Base-by-base conservation (phyloP, 495 filamentous ascomycete species). In the Aspergillus wentii region DNA sequence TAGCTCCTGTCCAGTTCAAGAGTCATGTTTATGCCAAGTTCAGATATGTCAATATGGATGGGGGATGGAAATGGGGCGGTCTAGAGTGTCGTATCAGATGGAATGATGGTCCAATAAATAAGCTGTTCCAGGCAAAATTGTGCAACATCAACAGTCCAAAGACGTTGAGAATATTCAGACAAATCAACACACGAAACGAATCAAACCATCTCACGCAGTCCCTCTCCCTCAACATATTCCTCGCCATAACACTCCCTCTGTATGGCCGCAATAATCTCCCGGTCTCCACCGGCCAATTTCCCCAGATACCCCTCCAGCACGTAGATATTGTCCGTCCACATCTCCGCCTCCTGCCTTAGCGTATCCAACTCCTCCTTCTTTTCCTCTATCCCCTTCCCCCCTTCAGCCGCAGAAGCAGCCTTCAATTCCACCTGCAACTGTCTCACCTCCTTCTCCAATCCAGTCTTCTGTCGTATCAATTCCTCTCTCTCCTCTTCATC, bases 271-370 rank as follows among this genome's bases (percentile, higher is more conserved):
- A 83, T 49, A 22, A 64, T 44, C 43, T 76, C 71, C 38, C 65
- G 56, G 56, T 85, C 79, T 5, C 64, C 68, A 8, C 64, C 64
- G 0, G 62, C 62, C 40, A 74, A 40, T 17, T 69, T 67, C 35
- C 58, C 60, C 33, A 85, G 40, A 52, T 77, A 83, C 16, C 68
- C 66, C 44, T 86, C 85, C 54, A 86, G 59, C 15, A 71, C 54
- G 46, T 76, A 74, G 40, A 85, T 75, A 40, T 85, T 83, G 31
- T 86, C 79, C 30, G 79, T 76, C 67, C 69, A 78, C 39, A 63
- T 59, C 27, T 72, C 62, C 11, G 76, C 69, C 51, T 68, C 65
- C 14, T 50, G 41, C 51, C 55, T 71, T 37, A 70, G 71, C 33
- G 46, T 54, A 44, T 54, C 59, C 16, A 64, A 59, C 44, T 81